Base-by-base conservation (phyloP, 257 asterid species). In the Ophiorrhiza pumila region DNA sequence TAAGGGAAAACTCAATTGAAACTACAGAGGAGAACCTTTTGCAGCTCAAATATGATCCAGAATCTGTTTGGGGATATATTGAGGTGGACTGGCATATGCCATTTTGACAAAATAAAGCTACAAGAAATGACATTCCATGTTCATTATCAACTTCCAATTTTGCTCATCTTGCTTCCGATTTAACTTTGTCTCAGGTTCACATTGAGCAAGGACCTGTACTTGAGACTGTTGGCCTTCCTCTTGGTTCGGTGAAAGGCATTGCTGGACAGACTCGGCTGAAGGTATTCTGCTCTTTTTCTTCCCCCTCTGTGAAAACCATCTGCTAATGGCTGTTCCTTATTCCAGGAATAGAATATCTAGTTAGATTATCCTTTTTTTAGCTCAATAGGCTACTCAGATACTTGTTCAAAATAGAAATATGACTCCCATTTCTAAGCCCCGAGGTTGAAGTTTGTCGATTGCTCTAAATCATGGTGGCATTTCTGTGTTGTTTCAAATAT, bases 161-260 rank as follows among this genome's bases (percentile, higher is more conserved):
- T 63, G 64, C 65, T 74, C 58, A n/a, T 69, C 66, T 52, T 78
- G 42, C 50, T 62, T 37, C 59, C 70, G 18, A 25, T 61, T 78
- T 73, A 63, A 71, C 55, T 82, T 66, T 79, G 49, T 75, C 71
- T 55, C 87, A 95, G 99, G 95, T 95, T 83, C 99, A 95, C 77
- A 95, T 95, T 81, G 99, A 95, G 74, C 97, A 90, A 74, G 99
- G 99, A 46, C 99, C 98, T 49, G 99, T 94, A 50, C 88, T 94
- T 34, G 99, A 94, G 83, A 89, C 88, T 56, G 76, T 71, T 29
- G 99, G 99, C 64, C 89, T 92, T 79, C 99, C 97, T 72, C 90
- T 95, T 80, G 98, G 96, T 80, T 67, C 77, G 77, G 99, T 94
- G 39, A 84, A 90, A 83, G 99, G 99, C 79, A 91, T 94, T 81